A percentile compares a stretch with the other conserved stretches of the same genome.
phyloP scores from a whole-genome alignment of 768 basidiomycete species.

The Lyophyllum semitale region DNA sequence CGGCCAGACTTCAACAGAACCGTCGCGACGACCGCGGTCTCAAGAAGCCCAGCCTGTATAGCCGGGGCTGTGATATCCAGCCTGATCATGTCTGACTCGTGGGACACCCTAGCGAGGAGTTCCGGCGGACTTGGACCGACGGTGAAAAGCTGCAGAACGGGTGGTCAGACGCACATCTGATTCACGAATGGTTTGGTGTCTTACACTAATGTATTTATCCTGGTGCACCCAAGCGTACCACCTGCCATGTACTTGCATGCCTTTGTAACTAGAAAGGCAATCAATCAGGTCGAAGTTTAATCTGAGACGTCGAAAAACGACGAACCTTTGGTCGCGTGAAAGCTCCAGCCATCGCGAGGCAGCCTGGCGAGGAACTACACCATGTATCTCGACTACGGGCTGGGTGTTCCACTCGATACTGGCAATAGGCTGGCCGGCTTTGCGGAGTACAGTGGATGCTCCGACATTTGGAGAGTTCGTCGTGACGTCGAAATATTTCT shows the following conservation, averaged over 20 bases:
- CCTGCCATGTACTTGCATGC: conserved; percentile 36
- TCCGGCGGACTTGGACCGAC: conserved; percentile 26
- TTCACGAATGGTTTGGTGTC: conserved; percentile 2
- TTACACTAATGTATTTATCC: conserved; percentile 36
- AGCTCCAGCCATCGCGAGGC: conserved; percentile 43
- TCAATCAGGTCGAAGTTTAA: background rate
- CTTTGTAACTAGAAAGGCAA: conserved; percentile 27
- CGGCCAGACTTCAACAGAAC: conserved; percentile 47
- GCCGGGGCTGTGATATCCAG: conserved; percentile 51
- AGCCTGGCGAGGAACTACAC: conserved; percentile 32
- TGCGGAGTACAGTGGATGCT: conserved; percentile 23
- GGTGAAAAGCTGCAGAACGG: conserved; percentile 34
- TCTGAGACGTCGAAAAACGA: background rate
- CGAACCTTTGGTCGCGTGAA: conserved; percentile 42
- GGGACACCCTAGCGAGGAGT: conserved; percentile 40
- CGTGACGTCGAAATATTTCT: conserved; percentile 40
- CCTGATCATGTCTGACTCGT: conserved; percentile 28
- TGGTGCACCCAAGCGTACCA: conserved; percentile 40
- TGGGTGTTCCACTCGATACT: conserved; percentile 45
- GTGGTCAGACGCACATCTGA: background rate
- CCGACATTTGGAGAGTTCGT: conserved; percentile 30
- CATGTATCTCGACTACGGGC: conserved; percentile 42
- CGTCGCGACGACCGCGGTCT: conserved; percentile 44
- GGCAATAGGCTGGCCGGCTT: conserved; percentile 35
- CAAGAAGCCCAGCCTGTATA: conserved; percentile 45